Evolutionary conservation across 1,284 basidiomycete species (phyloP).

Genomic region (Leccinum angustisporum): DNA sequence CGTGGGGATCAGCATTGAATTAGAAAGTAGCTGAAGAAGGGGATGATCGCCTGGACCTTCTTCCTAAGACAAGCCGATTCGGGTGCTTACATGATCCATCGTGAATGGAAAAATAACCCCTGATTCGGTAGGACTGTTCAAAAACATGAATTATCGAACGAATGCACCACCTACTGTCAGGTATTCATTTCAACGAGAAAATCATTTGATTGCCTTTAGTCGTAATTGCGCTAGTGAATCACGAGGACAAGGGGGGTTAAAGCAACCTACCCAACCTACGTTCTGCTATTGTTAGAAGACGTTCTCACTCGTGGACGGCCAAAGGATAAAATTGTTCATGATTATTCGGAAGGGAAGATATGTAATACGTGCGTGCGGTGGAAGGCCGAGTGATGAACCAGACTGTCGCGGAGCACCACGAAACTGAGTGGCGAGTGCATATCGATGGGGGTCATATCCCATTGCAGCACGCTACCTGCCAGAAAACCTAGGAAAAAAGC

Average conservation of each 20-base stretch:
- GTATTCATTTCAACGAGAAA: too few relatives aligned
- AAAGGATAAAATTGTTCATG: neutral
- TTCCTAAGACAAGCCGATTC: neutral
- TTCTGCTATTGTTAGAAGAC: neutral
- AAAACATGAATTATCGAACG: too few relatives aligned
- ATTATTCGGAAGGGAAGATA: slow-evolving; percentile 1
- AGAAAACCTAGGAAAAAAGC: slow-evolving; percentile 6
- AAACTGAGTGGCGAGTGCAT: slow-evolving; percentile 17
- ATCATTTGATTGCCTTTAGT: too few relatives aligned
- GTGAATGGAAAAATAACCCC: slow-evolving; percentile 1
- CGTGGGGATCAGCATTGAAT: neutral
- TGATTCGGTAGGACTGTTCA: neutral
- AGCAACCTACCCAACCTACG: neutral
- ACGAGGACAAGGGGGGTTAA: neutral
- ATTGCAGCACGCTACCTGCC: slow-evolving; percentile 30
- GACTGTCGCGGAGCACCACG: slow-evolving; percentile 3
- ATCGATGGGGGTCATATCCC: slow-evolving; percentile 32
- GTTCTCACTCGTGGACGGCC: neutral
- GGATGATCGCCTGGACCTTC: slow-evolving; percentile 4
- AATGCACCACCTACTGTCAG: too few relatives aligned
- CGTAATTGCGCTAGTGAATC: neutral
- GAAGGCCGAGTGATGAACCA: slow-evolving; percentile 5
- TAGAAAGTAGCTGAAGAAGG: neutral
- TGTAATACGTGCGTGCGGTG: neutral
- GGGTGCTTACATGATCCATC: slow-evolving; percentile 10